Evolutionary conservation across 192 early-diverging fungal species (phyloP).

Genomic region (Haplosporangium gracile): DNA sequence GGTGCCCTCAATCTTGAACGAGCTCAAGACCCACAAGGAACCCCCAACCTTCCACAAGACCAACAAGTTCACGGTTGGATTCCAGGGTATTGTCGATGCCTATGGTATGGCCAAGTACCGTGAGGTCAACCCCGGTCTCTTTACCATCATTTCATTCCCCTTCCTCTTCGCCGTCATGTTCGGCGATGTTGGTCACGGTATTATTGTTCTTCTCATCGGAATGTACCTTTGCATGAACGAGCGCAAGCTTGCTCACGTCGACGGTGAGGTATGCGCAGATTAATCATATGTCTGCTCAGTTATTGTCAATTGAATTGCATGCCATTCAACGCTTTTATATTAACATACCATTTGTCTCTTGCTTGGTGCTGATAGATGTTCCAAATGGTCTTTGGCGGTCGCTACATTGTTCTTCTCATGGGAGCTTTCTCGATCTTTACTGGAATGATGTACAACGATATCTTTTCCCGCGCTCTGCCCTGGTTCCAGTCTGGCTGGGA

Average conservation of each 20-base stretch:
- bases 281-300: neutral
- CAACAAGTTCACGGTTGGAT: constrained; percentile 97
- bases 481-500: constrained; percentile 83
- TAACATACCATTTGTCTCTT: neutral
- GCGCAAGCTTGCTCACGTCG: constrained; percentile 78
- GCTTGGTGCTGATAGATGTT: constrained; percentile 71
- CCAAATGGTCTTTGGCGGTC: constrained; percentile 92
- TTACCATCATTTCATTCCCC: constrained; percentile 98
- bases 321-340: neutral
- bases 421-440: constrained; percentile 98
- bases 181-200: constrained; percentile 98
- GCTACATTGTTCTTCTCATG: constrained; percentile 99
- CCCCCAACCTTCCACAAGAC: constrained; percentile 96
- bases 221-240: constrained; percentile 86
- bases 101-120: constrained; percentile 97
- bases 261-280: constrained; percentile 76
- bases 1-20: constrained; percentile 89
- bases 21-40: constrained; percentile 85
- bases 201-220: constrained; percentile 85
- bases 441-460: constrained; percentile 98
- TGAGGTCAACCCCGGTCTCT: constrained; percentile 99
- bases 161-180: constrained; percentile 99
- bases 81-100: constrained; percentile 97
- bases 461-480: constrained; percentile 88
- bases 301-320: neutral